Percentiles rank a stretch among this genome's conserved stretches.
Evolutionary conservation across 345 rosid species (phyloP).

Genomic region (Carallia brachiata): DNA sequence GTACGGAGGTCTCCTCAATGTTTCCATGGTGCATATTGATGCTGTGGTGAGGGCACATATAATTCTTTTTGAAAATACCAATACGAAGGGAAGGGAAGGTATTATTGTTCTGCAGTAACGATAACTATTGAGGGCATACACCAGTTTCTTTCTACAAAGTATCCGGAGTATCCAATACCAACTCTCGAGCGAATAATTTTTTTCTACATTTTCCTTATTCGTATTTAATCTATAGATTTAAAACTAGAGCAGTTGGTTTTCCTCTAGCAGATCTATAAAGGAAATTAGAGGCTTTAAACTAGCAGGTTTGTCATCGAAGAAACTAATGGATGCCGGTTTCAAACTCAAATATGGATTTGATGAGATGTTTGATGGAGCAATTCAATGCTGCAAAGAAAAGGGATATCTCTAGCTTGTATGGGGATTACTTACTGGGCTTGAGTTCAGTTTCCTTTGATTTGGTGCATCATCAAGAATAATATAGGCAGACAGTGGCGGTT

Average conservation of each 20-base stretch:
- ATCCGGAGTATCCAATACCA: slow-evolving; percentile 30
- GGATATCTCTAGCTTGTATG: slow-evolving; percentile 22
- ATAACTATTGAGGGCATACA: slow-evolving; percentile 24
- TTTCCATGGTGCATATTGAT: slow-evolving; percentile 36
- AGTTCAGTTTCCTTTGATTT: no score
- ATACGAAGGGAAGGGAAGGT: slow-evolving; percentile 50
- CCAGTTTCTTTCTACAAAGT: slow-evolving; percentile 29
- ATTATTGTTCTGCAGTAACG: slow-evolving; percentile 30
- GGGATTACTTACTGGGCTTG: no score
- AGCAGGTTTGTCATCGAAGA: slow-evolving; percentile 23
- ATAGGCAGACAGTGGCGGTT: no score
- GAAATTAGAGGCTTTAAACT: neutral
- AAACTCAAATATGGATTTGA: slow-evolving; percentile 28
- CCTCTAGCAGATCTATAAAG: slow-evolving; percentile 1
- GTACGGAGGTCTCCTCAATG: neutral
- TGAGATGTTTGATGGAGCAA: slow-evolving; percentile 39
- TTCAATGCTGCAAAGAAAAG: slow-evolving; percentile 36
- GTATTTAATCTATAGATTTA: neutral
- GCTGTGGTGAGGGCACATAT: slow-evolving; percentile 44
- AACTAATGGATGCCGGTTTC: slow-evolving; percentile 37
- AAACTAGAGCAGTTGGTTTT: neutral
- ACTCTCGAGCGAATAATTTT: slow-evolving; percentile 21
- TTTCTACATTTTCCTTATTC: neutral
- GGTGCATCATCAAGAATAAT: no score
- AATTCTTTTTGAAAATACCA: slow-evolving; percentile 33